Percentiles rank a stretch among this genome's conserved stretches.
Evolutionary conservation across 1,284 basidiomycete genomes (phyloP).

Genomic region (Psilocybe mexicana): DNA sequence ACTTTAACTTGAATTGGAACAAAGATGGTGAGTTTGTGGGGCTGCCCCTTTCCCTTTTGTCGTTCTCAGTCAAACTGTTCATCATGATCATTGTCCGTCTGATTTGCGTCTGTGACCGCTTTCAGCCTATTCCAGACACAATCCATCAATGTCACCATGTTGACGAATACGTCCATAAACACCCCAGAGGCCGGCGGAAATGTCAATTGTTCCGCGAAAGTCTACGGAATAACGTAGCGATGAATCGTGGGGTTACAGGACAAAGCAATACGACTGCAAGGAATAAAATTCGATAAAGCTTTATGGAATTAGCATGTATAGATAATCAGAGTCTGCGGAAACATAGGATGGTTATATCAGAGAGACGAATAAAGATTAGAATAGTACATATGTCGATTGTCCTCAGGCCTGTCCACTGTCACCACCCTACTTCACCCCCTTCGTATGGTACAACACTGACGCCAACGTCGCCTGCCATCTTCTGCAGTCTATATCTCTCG

Average conservation of each 20-base stretch:
- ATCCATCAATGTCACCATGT: not conserved
- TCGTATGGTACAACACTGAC: constrained; percentile 61
- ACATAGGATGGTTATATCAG: not conserved
- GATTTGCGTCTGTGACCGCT: not conserved
- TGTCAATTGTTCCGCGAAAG: constrained; percentile 26
- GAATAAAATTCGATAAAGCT: not conserved
- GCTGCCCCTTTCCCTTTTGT: not conserved
- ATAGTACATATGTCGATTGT: no score
- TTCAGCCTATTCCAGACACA: not conserved
- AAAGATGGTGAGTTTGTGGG: not conserved
- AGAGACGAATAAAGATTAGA: constrained; percentile 2
- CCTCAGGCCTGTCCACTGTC: not conserved
- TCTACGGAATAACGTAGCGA: constrained; percentile 46
- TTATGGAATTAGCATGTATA: not conserved
- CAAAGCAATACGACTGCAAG: not conserved
- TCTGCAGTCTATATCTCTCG: constrained; percentile 73
- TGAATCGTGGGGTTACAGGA: constrained; percentile 47
- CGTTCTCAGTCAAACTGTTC: not conserved
- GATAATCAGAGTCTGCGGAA: not conserved
- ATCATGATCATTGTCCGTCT: not conserved
- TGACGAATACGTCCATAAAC: not conserved
- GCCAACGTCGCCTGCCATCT: constrained; percentile 55
- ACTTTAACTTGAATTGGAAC: constrained; percentile 6
- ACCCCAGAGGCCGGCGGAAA: not conserved
- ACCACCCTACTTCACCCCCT: constrained; percentile 75